These are phyloP conservation scores for Krasilnikovozyma curviuscula DNA, from an alignment of 768 basidiomycete species.

Conservation along the genomic window DNA sequence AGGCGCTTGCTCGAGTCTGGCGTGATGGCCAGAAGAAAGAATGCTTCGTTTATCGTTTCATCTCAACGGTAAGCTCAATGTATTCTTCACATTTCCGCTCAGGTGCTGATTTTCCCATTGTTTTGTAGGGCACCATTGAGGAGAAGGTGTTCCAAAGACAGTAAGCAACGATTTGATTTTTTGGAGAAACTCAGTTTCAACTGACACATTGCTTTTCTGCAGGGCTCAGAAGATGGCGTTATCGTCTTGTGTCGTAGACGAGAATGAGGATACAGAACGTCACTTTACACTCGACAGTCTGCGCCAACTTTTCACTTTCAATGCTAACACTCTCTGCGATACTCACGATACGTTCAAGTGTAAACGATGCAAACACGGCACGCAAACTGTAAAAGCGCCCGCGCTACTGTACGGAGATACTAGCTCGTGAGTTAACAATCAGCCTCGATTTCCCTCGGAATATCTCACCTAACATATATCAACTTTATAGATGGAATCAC, in stretches of 20 bases:
- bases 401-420: constrained; percentile 89
- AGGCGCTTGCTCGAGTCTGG: constrained; percentile 96
- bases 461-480: not conserved
- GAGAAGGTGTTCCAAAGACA: constrained; percentile 99
- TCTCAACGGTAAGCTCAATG: constrained; percentile 39
- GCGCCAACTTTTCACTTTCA: constrained; percentile 77
- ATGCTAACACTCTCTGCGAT: constrained; percentile 66
- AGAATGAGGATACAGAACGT: constrained; percentile 83
- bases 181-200: not conserved
- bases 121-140: constrained; percentile 59
- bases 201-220: not conserved
- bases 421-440: constrained; percentile 55
- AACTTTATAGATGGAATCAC: constrained; percentile 78
- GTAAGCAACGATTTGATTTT: constrained; percentile 27
- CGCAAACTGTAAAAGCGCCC: constrained; percentile 59
- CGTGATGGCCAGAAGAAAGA: constrained; percentile 99
- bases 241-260: constrained; percentile 94
- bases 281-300: constrained; percentile 83
- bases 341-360: constrained; percentile 94
- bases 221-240: constrained; percentile 68
- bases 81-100: too few species aligned
- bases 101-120: not conserved
- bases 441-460: not conserved
- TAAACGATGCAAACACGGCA: constrained; percentile 53
- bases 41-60: constrained; percentile 97